Base-by-base conservation (phyloP, 805 yeast genomes). In the Kodamaea neixiangensis region DNA sequence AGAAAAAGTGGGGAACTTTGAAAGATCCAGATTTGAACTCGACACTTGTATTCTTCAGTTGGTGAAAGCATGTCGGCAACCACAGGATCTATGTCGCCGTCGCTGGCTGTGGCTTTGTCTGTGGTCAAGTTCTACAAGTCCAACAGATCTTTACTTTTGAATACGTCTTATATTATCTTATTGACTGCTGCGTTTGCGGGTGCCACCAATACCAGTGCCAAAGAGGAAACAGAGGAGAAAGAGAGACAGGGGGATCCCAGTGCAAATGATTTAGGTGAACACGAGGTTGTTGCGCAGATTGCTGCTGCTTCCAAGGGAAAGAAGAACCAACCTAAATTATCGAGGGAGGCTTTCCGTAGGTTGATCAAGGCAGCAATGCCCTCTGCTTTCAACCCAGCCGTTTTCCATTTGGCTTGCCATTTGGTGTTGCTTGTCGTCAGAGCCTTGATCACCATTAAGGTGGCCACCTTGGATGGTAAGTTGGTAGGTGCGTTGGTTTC, bases 381-480 rank as follows among this genome's bases (percentile, higher is more conserved):
- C 1, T 53, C 59, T 2, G 47, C 55, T 14, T 53, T 50, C 5
- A 65, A 71, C 54, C 54, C 64, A 11, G 65, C 76, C 5, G 63
- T 72, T 13, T 35, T 57, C 6, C 68, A 68, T 50, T 72, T 88
- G 34, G 52, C 65, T 0, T 57, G 79, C 0, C 93, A 89, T 65
- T 68, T 89, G 5, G 62, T 73, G 0, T 72, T 89, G 20, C 73
- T 92, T 42, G 76, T 87, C 2, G 56, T 79, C 3, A 77, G 96
- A 56, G 93, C 97, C 0, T 65, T 85, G 19, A 69, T 92, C 21
- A 86, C 96, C 2, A 76, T 92, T 44, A 84, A 85, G 60, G 92
- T 91, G 13, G 97, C 97, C 5, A 81, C 86, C 10, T 74, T 92
- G 51, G 97, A 92, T 66, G 97, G 97, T 56, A 75, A 77, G 61